phyloP scores from a whole-genome alignment of 139 green algal species.

The Nannochloris sp. region DNA sequence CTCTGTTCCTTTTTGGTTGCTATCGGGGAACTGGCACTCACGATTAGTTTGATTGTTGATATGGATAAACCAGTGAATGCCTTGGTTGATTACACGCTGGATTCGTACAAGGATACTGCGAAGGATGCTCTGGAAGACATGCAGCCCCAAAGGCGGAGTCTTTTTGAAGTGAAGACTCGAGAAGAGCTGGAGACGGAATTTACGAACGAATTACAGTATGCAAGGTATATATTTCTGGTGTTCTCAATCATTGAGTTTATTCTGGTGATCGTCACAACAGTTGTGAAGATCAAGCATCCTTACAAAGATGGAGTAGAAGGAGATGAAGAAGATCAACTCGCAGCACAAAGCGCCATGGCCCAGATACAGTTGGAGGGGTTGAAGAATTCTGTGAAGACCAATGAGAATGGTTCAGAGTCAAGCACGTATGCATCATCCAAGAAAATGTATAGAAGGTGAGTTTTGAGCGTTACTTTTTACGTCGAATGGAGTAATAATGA shows the following conservation, averaged over 20 bases:
- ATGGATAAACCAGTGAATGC: conserved; percentile 8
- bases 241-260: conserved; percentile 17
- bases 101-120: background rate
- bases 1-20: conserved; percentile 19
- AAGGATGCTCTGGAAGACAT: background rate
- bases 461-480: background rate
- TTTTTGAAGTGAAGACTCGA: conserved; percentile 1
- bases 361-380: conserved; percentile 24
- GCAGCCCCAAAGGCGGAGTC: background rate
- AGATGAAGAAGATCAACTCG: conserved; percentile 12
- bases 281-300: conserved; percentile 9
- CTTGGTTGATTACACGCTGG: conserved; percentile 6
- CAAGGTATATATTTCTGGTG: conserved; percentile 19
- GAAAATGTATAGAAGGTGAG: conserved; percentile 21
- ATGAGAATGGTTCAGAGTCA: conserved; percentile 1
- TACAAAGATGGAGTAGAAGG: conserved; percentile 9
- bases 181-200: background rate
- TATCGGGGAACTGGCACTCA: conserved; percentile 26
- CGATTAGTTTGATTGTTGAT: conserved; percentile 25
- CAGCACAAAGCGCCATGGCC: background rate
- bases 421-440: conserved; percentile 14
- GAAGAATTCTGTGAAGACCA: conserved; percentile 9
- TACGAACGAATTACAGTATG: conserved; percentile 4
- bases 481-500: background rate
- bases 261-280: conserved; percentile 12